These are phyloP conservation scores for Inosperma sp. DNA, from an alignment of 768 basidiomycete genomes.

Conservation along the genomic window DNA sequence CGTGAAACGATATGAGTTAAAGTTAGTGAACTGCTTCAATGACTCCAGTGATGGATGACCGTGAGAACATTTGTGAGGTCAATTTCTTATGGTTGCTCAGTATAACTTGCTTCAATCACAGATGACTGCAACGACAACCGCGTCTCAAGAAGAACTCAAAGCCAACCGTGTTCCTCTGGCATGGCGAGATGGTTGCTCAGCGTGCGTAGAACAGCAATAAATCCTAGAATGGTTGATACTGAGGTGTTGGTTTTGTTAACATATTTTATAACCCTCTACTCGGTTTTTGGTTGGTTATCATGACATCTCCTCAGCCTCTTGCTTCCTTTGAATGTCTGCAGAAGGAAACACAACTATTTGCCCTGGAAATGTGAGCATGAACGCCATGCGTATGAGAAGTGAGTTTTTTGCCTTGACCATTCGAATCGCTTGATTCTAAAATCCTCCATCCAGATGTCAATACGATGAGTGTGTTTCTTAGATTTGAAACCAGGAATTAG, in stretches of 20 bases:
- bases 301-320: conserved; percentile 51
- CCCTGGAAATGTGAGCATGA: conserved; percentile 96
- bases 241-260: not conserved
- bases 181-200: conserved; percentile 89
- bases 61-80: conserved; percentile 11
- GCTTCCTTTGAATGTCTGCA: conserved; percentile 83
- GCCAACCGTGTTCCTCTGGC: conserved; percentile 66
- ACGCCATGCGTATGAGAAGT: conserved; percentile 83
- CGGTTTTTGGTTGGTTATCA: not conserved
- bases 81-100: conserved; percentile 15
- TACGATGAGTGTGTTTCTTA: conserved; percentile 80
- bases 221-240: not conserved
- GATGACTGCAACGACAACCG: conserved; percentile 73
- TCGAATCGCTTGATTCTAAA: not conserved
- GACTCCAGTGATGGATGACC: conserved; percentile 1
- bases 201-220: conserved; percentile 48
- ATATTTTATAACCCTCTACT: not conserved
- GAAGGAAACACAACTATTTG: conserved; percentile 69
- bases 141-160: conserved; percentile 82
- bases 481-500: too few relatives aligned
- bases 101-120: conserved; percentile 3
- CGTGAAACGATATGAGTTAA: too few relatives aligned
- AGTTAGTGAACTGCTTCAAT: too few relatives aligned
- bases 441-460: conserved; percentile 62
- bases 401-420: conserved; percentile 24